Evolutionary conservation across 805 yeast genomes (phyloP).

Genomic region (Yueomyces sp.): DNA sequence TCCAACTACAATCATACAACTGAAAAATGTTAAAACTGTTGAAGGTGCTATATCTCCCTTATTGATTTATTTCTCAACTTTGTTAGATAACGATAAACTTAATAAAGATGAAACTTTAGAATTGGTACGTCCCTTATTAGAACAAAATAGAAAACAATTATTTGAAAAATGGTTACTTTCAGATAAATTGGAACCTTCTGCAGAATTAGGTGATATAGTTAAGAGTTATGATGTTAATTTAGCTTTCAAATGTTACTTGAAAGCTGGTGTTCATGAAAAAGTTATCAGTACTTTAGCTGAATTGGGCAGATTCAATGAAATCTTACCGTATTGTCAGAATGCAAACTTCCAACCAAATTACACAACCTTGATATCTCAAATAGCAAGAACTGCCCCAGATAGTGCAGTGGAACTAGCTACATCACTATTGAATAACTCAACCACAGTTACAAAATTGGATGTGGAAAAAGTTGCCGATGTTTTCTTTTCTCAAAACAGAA

Average conservation of each 20-base stretch:
- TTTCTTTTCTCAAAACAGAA: constrained; percentile 83
- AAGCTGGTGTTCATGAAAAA: constrained; percentile 72
- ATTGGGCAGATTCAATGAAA: constrained; percentile 91
- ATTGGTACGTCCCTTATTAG: constrained; percentile 87
- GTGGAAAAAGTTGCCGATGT: constrained; percentile 84
- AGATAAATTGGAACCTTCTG: constrained; percentile 88
- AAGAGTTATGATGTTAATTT: constrained; percentile 74
- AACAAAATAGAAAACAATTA: constrained; percentile 85
- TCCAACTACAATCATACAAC: constrained; percentile 77
- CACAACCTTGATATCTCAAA: constrained; percentile 75
- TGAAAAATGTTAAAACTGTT: constrained; percentile 79
- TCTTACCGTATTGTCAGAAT: constrained; percentile 84
- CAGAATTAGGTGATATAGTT: constrained; percentile 92
- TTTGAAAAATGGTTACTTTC: constrained; percentile 95
- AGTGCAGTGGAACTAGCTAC: constrained; percentile 97
- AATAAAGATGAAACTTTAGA: constrained; percentile 90
- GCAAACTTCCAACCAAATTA: constrained; percentile 83
- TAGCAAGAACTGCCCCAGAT: constrained; percentile 90
- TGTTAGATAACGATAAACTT: constrained; percentile 83
- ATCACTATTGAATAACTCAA: constrained; percentile 56
- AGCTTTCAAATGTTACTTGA: constrained; percentile 82
- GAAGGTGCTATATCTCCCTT: constrained; percentile 95
- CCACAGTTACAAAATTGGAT: constrained; percentile 48
- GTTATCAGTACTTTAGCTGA: constrained; percentile 89
- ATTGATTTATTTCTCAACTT: constrained; percentile 78